Evolutionary conservation across 106 monocot genomes (phyloP), one percentile per base, ranked within the genome.

Genomic region (Allium fistulosum): DNA sequence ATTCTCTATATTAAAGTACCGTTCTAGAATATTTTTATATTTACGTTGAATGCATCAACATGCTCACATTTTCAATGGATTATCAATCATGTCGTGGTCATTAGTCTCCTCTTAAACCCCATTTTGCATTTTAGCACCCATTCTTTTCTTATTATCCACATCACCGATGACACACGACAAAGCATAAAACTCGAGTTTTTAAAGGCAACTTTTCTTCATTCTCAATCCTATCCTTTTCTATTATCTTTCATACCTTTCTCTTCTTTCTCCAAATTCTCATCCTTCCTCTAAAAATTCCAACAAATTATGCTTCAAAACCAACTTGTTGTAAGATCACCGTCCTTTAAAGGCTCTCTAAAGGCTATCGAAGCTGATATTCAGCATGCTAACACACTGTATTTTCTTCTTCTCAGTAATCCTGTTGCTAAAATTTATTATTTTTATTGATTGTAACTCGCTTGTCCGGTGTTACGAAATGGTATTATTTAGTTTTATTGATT

Each of bases 341-440:
- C 82, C 72, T 69, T 85, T 66, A 85, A 72, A 76, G 89, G 85
- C 13, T 85, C 80, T 57, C 74, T 89, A 60, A 85, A 89, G 58
- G 72, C 85, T 26, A 74, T 89, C 11, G 85, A 89, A 74, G 85
- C 77, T 75, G 89, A 89, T 66, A 82, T 89, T 28, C 79, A 85
- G 49, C 89, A 89, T 78, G 89, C 89, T 63, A 89, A 89, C 63
- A 80, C 85, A 73, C 75, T 89, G 89, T 89, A 89, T 82, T 58
- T 53, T 26, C 26, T 49, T 67, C 17, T 11, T 63, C 51, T 58
- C 53, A 63, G 15, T 59, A 14, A 63, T 58, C 62, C 51, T 71
- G 13, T 46, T 7, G 49, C 14, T 64, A 15, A 26, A 12, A 58
- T 58, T 18, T 56, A 37, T 37, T 2, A 5, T 37, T 37, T 37